Base-by-base conservation (phyloP, 495 filamentous ascomycete genomes). In the Penicillium cataractarum region DNA sequence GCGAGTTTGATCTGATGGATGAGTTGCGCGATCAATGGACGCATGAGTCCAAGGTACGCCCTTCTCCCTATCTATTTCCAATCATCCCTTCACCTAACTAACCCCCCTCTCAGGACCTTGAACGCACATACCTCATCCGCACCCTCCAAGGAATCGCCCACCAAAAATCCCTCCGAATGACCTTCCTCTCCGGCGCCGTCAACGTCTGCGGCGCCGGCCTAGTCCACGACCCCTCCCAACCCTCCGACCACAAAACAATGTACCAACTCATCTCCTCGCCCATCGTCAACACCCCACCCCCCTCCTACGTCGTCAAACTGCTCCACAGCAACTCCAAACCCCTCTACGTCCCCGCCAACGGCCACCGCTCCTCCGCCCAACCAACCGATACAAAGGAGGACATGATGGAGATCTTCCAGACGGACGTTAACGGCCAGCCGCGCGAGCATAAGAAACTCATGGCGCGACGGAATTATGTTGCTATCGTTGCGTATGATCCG, bases 401-500 rank as follows among this genome's bases (percentile, higher is more conserved):
- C 72, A 99, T 99, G 95, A 93, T 98, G 88, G 95, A 99, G 78
- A 92, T 99, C 65, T 99, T 99, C 84, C 89, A 93, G 72, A 88
- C 84, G 8, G 95, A 99, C 67, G 90, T 94, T 19, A 90, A 85
- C 54, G 93, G 96, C 15, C 79, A 85, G 29, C 78, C 86, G 1
- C 82, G 96, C 26, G 95, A 99, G 76, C 79, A 90, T 64, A 91
- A 91, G 73, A 90, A 92, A 68, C 83, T 99, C 35, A 98, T 98
- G 95, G 92, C 87, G 4, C 77, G 96, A 27, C 78, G 95, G 37
- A 98, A 97, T 66, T 99, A 98, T 65, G 90, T 92, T n/a, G 94
- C 93, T 13, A 89, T 95, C 65, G 91, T 97, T 10, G 91, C 90
- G 2, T 99, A 92, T 74, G 95, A 98, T 69, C 93, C 94, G 0